Conservation (phyloP, 805 yeast species). For the Candida palmyrensis region DNA sequence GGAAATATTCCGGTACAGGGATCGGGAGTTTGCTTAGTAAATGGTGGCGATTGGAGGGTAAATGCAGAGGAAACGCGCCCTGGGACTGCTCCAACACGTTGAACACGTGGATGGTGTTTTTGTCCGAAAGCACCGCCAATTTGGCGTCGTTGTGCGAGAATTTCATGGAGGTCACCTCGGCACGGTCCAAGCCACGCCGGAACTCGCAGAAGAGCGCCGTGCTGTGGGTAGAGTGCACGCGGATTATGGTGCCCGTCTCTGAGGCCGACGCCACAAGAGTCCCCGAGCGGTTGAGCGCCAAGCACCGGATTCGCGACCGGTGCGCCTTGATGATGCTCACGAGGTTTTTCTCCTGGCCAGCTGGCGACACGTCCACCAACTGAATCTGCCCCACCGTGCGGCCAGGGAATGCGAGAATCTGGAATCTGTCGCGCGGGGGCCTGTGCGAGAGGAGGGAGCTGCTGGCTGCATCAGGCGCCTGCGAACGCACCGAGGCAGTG, state of each 20-base stretch:
- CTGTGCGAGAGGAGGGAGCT: not conserved
- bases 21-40: constrained; percentile 56
- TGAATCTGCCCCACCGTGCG: constrained; percentile 73
- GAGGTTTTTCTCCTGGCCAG: constrained; percentile 56
- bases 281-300: constrained; percentile 61
- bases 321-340: constrained; percentile 77
- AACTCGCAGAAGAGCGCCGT: constrained; percentile 77
- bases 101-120: constrained; percentile 83
- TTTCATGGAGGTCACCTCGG: constrained; percentile 74
- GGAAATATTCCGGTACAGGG: constrained; percentile 62
- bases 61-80: not conserved
- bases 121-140: constrained; percentile 84
- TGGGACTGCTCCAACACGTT: constrained; percentile 31
- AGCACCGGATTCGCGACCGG: constrained; percentile 55
- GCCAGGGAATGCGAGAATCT: constrained; percentile 74
- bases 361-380: constrained; percentile 66
- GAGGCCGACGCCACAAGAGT: constrained; percentile 75
- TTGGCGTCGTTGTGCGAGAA: constrained; percentile 73
- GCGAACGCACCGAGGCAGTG: not conserved
- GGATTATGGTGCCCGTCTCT: constrained; percentile 73
- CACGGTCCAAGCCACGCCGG: constrained; percentile 85
- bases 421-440: constrained; percentile 21
- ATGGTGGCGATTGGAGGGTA: constrained; percentile 53
- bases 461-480: constrained; percentile 9
- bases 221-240: constrained; percentile 64